Base-by-base conservation (phyloP, 306 rosid genomes). In the Quercus parvula region DNA sequence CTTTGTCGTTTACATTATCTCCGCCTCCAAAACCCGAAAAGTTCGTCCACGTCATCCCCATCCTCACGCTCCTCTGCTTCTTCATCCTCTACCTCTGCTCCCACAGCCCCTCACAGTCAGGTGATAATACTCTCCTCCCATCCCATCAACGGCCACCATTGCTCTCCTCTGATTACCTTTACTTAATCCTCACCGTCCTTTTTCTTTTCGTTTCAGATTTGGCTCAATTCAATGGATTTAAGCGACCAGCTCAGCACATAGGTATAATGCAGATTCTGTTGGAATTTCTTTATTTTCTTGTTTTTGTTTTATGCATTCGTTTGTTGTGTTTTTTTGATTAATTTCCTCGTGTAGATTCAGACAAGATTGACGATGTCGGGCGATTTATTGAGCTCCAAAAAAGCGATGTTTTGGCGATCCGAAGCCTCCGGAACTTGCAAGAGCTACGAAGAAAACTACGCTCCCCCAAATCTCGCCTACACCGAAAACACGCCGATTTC, bases 51-150 rank as follows among this genome's bases (percentile, higher is more conserved):
- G 80, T 90, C 90, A 94, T 96, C 67, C 99, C 98, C 5, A 20
- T 93, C 75, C 98, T 96, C 84, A 93, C 94, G 13, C 81, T 96
- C 28, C 31, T 92, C 77, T 96, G 99, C 88, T 91, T 96, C 92
- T 74, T 93, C 87, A 38, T 96, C 84, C 98, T 96, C 77, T 96
- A 84, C 89, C 84, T 96, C 86, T 91, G 24, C 89, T 96, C 99
- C 73, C 98, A 91, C 91, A 81, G 78, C 77, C 99, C 99, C 67
- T 90, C 99, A 18, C 96, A 87, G 33, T 88, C 97, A 83, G 96
- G 97, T 92, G 5, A 28, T 2, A 28, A 1, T 35, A 78, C 74
- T 4, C 15, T 12, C 41, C 13, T 27, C 41, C 41, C 41, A 25
- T 15, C 25, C 5, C 30, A 55, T 59, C 56, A 11, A 27, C 62